Evolutionary conservation across 2,329 filamentous ascomycete species (phyloP).

Genomic region (Corynespora cassiicola): DNA sequence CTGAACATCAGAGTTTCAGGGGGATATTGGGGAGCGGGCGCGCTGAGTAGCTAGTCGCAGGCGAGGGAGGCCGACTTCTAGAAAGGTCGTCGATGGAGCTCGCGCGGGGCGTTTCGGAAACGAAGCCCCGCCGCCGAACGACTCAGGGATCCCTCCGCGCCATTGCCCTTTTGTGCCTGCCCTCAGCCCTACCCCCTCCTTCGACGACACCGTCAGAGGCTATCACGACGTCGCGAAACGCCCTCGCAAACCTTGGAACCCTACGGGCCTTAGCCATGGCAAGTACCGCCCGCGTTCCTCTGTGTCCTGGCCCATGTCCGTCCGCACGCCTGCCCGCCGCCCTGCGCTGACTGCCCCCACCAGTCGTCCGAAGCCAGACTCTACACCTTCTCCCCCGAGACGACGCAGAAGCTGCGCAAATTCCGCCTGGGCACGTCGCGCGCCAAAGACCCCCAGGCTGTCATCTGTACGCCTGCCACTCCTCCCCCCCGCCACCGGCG

Average conservation of each 20-base stretch:
- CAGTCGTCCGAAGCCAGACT: conserved; percentile 81
- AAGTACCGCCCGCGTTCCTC: conserved; percentile 12
- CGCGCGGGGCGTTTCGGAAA: conserved; percentile 13
- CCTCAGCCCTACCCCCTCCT: conserved; percentile 23
- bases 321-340: background rate
- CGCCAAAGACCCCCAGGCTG: conserved; percentile 83
- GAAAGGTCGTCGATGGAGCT: too few relatives aligned
- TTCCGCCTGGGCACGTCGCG: conserved; percentile 92
- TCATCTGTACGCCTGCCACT: conserved; percentile 76
- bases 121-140: conserved; percentile 4
- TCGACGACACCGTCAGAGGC: conserved; percentile 4
- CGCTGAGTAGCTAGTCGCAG: conserved; percentile 27
- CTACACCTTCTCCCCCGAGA: conserved; percentile 91
- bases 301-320: conserved; percentile 1
- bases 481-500: conserved; percentile 14
- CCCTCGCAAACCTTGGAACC: conserved; percentile 7
- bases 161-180: conserved; percentile 10
- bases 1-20: conserved; percentile 68
- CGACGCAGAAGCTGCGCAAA: conserved; percentile 87
- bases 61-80: conserved; percentile 11
- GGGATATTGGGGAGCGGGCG: conserved; percentile 1
- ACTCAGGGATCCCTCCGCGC: conserved; percentile 15
- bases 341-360: conserved; percentile 13
- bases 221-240: conserved; percentile 9
- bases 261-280: conserved; percentile 20